A percentile compares a stretch with the other conserved stretches of the same genome.
phyloP scores from a whole-genome alignment of 768 basidiomycete species.

The Postia placenta region DNA sequence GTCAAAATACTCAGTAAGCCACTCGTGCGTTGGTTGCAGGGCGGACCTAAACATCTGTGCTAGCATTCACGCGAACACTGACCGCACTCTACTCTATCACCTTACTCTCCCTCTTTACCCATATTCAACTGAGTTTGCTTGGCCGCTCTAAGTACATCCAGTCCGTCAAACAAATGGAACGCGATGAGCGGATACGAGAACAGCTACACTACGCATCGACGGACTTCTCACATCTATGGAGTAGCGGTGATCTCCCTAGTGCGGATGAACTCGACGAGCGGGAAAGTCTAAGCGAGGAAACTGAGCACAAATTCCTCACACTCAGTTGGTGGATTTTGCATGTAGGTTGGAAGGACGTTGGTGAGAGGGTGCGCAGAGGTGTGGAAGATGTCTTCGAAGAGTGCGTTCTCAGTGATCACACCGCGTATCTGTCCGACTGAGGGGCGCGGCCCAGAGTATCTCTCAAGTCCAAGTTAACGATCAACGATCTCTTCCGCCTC shows the following conservation, averaged over 20 bases:
- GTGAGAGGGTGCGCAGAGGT: slow-evolving; percentile 60
- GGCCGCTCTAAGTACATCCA: slow-evolving; percentile 77
- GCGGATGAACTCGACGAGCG: slow-evolving; percentile 23
- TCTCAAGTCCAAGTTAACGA: slow-evolving; percentile 68
- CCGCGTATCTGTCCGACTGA: background rate
- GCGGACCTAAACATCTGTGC: background rate
- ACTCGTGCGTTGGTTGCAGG: background rate
- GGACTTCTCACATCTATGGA: slow-evolving; percentile 29
- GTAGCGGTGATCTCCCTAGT: slow-evolving; percentile 13
- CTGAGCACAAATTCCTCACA: slow-evolving; percentile 75
- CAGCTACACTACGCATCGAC: slow-evolving; percentile 36
- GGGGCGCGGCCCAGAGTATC: slow-evolving; percentile 52
- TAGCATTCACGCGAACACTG: slow-evolving; percentile 84
- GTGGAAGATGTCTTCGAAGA: slow-evolving; percentile 82
- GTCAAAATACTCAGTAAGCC: slow-evolving; percentile 78
- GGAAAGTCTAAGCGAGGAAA: slow-evolving; percentile 48
- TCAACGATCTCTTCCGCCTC: slow-evolving; percentile 61
- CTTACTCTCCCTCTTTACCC: slow-evolving; percentile 80
- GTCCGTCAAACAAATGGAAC: slow-evolving; percentile 55
- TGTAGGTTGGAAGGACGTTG: slow-evolving; percentile 86
- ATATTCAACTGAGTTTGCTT: slow-evolving; percentile 80
- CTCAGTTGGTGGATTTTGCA: slow-evolving; percentile 92
- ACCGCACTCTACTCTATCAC: slow-evolving; percentile 84
- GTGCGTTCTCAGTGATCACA: slow-evolving; percentile 40
- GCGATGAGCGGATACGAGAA: slow-evolving; percentile 49